These are phyloP conservation scores for Xylaria castorea DNA, from an alignment of 495 filamentous ascomycete species.

Conservation along the genomic window DNA sequence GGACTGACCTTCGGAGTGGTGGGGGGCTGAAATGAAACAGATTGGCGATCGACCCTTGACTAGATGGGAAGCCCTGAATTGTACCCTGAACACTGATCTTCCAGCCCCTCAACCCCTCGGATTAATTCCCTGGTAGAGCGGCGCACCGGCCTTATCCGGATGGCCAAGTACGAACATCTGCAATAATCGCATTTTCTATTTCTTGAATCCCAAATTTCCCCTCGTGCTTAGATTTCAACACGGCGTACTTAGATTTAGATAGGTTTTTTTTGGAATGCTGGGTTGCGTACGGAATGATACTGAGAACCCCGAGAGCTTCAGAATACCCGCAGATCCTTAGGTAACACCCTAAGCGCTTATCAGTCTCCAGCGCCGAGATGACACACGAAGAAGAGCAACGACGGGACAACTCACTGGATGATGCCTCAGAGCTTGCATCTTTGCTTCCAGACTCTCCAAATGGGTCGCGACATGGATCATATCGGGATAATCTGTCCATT, in stretches of 20 bases:
- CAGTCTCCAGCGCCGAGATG: slow-evolving; percentile 3
- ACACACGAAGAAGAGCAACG: slow-evolving; percentile 8
- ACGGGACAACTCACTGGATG: slow-evolving; percentile 4
- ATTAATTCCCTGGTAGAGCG: slow-evolving; percentile 12
- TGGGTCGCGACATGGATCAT: neutral
- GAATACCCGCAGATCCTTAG: neutral
- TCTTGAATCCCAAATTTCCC: neutral
- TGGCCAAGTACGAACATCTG: neutral
- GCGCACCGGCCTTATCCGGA: neutral
- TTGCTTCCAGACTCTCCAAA: slow-evolving; percentile 12
- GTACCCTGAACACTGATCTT: neutral
- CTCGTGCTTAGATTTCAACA: neutral
- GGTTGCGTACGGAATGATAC: slow-evolving; percentile 10
- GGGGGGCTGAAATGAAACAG: slow-evolving; percentile 14
- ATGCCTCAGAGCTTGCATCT: slow-evolving; percentile 19
- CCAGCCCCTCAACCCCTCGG: slow-evolving; percentile 7
- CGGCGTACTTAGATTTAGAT: slow-evolving; percentile 1
- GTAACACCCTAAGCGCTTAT: neutral
- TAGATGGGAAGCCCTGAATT: neutral
- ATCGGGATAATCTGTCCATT: slow-evolving; percentile 9
- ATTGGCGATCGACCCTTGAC: slow-evolving; percentile 8
- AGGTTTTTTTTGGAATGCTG: neutral
- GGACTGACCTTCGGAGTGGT: neutral
- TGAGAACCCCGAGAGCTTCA: slow-evolving; percentile 1
- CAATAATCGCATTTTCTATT: slow-evolving; percentile 3